Conservation (phyloP, 2,329 filamentous ascomycete genomes). For the Nemania sp. region DNA sequence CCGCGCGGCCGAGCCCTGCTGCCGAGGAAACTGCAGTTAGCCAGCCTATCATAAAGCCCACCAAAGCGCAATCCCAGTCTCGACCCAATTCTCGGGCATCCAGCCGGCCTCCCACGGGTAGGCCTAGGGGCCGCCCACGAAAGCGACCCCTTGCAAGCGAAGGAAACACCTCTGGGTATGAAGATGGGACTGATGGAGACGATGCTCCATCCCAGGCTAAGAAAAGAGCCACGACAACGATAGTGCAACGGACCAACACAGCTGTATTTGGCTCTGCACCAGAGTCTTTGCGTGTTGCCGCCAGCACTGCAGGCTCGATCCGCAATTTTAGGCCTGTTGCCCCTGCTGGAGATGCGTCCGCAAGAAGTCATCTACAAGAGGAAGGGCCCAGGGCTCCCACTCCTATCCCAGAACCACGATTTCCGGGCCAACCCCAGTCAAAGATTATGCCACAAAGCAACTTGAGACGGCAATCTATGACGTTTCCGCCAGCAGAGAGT, state of each 20-base stretch:
- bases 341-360: constrained; percentile 48
- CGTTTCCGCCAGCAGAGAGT: constrained; percentile 53
- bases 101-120: constrained; percentile 54
- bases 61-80: constrained; percentile 52
- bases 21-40: constrained; percentile 27
- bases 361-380: constrained; percentile 65
- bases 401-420: constrained; percentile 63
- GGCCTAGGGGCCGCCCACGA: constrained; percentile 58
- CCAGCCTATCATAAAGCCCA: constrained; percentile 35
- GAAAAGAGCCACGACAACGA: constrained; percentile 79
- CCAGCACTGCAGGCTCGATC: constrained; percentile 86
- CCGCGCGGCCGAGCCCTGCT: constrained; percentile 23
- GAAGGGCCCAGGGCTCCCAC: constrained; percentile 76
- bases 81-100: constrained; percentile 65
- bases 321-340: constrained; percentile 78
- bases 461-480: constrained; percentile 63
- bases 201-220: constrained; percentile 57
- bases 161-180: constrained; percentile 75
- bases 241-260: constrained; percentile 72
- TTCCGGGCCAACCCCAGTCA: constrained; percentile 29
- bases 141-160: constrained; percentile 53
- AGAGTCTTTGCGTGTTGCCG: constrained; percentile 85
- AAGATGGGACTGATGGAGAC: constrained; percentile 66
- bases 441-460: constrained; percentile 49
- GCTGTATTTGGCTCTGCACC: constrained; percentile 71